Evolutionary conservation across 345 rosid genomes (phyloP).

Genomic region (Gossypium raimondii): DNA sequence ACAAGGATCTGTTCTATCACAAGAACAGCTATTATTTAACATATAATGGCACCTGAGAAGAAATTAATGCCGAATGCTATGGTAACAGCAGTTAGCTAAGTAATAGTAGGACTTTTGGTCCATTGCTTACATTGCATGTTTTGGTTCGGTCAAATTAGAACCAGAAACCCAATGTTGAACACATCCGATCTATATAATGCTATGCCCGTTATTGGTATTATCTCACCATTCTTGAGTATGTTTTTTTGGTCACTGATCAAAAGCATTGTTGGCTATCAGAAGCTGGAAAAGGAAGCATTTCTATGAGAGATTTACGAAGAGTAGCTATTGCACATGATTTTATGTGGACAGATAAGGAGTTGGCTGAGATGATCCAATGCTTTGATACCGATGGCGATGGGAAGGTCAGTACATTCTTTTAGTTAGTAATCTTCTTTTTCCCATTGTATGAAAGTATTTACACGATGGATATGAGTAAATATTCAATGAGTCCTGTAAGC

Average conservation of each 20-base stretch:
- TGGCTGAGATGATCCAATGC: slow-evolving; percentile 67
- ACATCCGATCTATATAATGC: not conserved
- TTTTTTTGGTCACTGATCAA: slow-evolving; percentile 9
- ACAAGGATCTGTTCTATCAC: not conserved
- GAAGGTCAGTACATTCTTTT: slow-evolving; percentile 44
- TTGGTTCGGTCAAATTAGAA: not conserved
- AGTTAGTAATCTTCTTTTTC: not conserved
- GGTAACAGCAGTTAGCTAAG: not conserved
- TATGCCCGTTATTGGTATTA: not conserved
- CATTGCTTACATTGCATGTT: not conserved
- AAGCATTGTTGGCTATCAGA: slow-evolving; percentile 36
- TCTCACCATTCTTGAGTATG: not conserved
- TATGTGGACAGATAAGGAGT: slow-evolving; percentile 63
- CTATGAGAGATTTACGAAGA: slow-evolving; percentile 44
- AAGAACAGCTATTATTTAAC: not conserved
- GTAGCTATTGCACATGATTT: slow-evolving; percentile 66
- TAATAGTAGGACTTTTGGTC: not conserved
- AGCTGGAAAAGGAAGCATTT: slow-evolving; percentile 58
- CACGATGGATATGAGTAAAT: not conserved
- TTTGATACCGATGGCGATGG: slow-evolving; percentile 66
- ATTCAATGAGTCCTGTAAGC: not conserved
- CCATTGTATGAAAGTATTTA: not conserved
- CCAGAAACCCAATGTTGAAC: not conserved
- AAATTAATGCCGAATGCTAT: not conserved
- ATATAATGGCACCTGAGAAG: slow-evolving; percentile 4